These are phyloP conservation scores for Cercospora nicotianae DNA, from an alignment of 2,329 filamentous ascomycete genomes.

Conservation along the genomic window DNA sequence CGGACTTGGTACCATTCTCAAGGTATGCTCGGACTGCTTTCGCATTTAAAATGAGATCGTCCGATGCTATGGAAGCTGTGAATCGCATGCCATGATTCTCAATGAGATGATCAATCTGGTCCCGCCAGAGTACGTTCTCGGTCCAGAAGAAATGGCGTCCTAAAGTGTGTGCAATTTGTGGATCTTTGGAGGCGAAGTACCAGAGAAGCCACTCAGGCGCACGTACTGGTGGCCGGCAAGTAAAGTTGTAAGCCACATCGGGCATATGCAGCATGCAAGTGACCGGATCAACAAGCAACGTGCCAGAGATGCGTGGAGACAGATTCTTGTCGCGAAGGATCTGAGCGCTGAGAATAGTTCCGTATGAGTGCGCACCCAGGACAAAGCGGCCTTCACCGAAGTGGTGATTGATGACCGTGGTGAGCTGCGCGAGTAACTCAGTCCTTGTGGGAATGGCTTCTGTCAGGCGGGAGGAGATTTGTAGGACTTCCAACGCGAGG, in stretches of 20 bases:
- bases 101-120: conserved; percentile 54
- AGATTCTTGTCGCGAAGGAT: conserved; percentile 55
- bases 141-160: conserved; percentile 70
- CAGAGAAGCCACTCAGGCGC: conserved; percentile 71
- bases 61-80: conserved; percentile 59
- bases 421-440: conserved; percentile 59
- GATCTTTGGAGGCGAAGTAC: conserved; percentile 69
- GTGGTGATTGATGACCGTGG: conserved; percentile 58
- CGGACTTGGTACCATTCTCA: conserved; percentile 38
- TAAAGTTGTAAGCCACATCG: conserved; percentile 72
- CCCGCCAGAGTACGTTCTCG: conserved; percentile 69
- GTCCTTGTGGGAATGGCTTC: conserved; percentile 52
- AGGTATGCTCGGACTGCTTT: conserved; percentile 60
- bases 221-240: conserved; percentile 43
- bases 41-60: conserved; percentile 66
- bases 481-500: conserved; percentile 65
- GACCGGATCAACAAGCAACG: conserved; percentile 63
- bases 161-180: conserved; percentile 64
- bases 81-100: conserved; percentile 42
- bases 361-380: conserved; percentile 62
- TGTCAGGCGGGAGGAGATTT: conserved; percentile 64
- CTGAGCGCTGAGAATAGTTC: conserved; percentile 63
- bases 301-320: conserved; percentile 49
- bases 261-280: conserved; percentile 67
- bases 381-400: conserved; percentile 61